Percentiles rank a stretch among this genome's conserved stretches.
Evolutionary conservation across 202 grass and related monocot species (phyloP).

Genomic region (Panicum virgatum): DNA sequence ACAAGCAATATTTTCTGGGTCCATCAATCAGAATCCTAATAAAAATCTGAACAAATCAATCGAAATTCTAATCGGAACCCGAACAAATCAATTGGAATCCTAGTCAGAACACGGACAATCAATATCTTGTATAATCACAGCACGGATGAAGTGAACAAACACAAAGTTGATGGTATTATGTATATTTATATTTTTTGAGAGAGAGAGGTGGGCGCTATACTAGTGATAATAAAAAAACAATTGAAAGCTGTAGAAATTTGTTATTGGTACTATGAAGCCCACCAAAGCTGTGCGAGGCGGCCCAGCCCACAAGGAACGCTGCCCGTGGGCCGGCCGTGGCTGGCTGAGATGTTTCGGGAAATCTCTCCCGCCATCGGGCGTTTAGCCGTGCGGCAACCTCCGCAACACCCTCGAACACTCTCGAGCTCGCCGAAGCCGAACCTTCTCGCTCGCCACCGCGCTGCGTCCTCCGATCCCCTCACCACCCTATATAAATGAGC

Average conservation of each 20-base stretch:
- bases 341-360: slow-evolving; percentile 30
- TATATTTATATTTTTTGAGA: too few relatives aligned
- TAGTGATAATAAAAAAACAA: too few relatives aligned
- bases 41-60: too few relatives aligned
- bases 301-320: not conserved
- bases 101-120: too few relatives aligned
- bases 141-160: too few relatives aligned
- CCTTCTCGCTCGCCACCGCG: slow-evolving; percentile 53
- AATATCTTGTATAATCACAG: too few relatives aligned
- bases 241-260: not conserved
- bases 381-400: not conserved
- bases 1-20: too few relatives aligned
- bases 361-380: slow-evolving; percentile 39
- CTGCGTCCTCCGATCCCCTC: not conserved
- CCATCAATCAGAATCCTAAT: too few relatives aligned
- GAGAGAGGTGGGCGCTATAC: too few relatives aligned
- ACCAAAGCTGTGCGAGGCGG: not conserved
- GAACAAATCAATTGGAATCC: too few relatives aligned
- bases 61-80: too few relatives aligned
- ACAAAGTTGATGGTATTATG: too few relatives aligned
- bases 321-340: not conserved
- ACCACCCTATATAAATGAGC: slow-evolving; percentile 45
- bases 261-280: not conserved
- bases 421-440: slow-evolving; percentile 58
- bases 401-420: slow-evolving; percentile 36